phyloP scores from a whole-genome alignment of 345 rosid genomes.

The Firmiana major region DNA sequence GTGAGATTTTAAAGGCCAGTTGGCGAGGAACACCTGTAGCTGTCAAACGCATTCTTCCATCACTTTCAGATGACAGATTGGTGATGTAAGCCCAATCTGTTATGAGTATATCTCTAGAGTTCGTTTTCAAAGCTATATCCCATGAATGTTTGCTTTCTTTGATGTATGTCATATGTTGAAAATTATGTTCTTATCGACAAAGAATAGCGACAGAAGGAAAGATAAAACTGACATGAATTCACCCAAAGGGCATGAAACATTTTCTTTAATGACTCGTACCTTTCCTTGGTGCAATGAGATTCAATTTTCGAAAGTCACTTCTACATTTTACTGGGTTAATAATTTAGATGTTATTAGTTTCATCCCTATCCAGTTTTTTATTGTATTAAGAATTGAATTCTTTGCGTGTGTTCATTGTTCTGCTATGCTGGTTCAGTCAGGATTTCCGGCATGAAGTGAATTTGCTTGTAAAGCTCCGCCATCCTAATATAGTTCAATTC shows the following conservation, averaged over 20 bases:
- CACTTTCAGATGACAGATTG: slow-evolving; percentile 96
- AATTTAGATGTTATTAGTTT: slow-evolving; percentile 7
- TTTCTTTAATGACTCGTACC: background rate
- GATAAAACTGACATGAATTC: background rate
- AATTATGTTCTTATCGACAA: slow-evolving; percentile 6
- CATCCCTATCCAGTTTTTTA: background rate
- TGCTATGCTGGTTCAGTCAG: slow-evolving; percentile 57
- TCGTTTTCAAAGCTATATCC: background rate
- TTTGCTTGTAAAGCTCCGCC: slow-evolving; percentile 97
- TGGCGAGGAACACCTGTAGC: slow-evolving; percentile 99
- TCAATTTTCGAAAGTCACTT: background rate
- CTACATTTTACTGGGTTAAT: background rate
- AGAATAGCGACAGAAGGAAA: slow-evolving; percentile 3
- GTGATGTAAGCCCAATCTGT: slow-evolving; percentile 67
- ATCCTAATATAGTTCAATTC: slow-evolving; percentile 98
- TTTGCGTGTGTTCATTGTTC: slow-evolving; percentile 16
- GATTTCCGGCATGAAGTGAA: slow-evolving; percentile 99
- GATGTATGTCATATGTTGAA: background rate
- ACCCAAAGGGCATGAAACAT: background rate
- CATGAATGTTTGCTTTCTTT: background rate
- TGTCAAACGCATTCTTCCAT: slow-evolving; percentile 92
- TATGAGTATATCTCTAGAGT: background rate
- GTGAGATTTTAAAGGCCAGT: slow-evolving; percentile 86
- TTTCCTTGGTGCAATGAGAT: background rate
- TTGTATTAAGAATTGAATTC: background rate